Evolutionary conservation across 495 filamentous ascomycete genomes (phyloP), one percentile per base, ranked within the genome.

Genomic region (Chaetomium cochliodes): DNA sequence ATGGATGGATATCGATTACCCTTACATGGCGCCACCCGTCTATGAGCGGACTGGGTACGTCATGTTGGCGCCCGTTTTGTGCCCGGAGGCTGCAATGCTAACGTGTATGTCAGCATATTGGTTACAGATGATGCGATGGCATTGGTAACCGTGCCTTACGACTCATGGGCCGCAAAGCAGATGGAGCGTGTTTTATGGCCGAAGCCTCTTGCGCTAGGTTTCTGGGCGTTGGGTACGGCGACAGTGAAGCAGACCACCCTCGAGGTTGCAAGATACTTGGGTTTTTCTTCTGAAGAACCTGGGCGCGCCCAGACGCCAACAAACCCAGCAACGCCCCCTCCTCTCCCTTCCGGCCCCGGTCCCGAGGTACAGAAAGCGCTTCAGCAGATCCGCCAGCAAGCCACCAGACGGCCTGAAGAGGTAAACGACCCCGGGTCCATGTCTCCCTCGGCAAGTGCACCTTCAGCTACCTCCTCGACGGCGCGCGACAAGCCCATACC

Each of bases 1-100:
- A 42, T 80, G 76, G 77, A 67, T 82, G 50, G 76, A 80, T 23
- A 49, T 80, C 3, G 67, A 74, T 18, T 81, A 76, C 55, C 80
- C 80, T 0, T 68, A 62, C 23, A 65, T 62, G 11, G 76, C 79
- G 47, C 77, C 80, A 8, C 79, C 79, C n/a, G 74, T 68, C 30
- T 79, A 73, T 61, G 70, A 73, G 49, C 70, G 70, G 25, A 67
- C 68, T 50, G 80, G 78, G 79, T 81, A 77, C 25, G 73, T 64
- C 25, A 46, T 12, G 5, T 3, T 22, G 6, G 26, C 12, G 0
- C 12, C 47, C 15, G 23, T 8, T 1, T 39, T 2, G 20, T 55
- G n/a, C 2, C 18, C 18, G 0, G 22, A 30, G 47, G 18, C n/a
- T 5, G n/a, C 16, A 18, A n/a, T 22, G 30, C 63, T 62, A 13